Evolutionary conservation across 805 yeast species (phyloP).

Genomic region (Ogataea methylovora): DNA sequence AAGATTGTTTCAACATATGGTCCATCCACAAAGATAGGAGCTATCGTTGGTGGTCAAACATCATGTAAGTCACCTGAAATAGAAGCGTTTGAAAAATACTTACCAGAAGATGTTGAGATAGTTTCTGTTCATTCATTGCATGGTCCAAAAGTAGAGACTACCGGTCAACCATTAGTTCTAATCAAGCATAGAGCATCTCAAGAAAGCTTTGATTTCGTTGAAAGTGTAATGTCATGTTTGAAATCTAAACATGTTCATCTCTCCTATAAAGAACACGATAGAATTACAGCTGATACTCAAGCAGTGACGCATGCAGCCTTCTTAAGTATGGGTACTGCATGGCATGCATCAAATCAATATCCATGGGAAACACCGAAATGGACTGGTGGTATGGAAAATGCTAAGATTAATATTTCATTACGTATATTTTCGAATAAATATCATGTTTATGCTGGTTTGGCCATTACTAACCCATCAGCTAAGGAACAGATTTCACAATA

Average conservation of each 20-base stretch:
- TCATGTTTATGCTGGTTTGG: slow-evolving; percentile 98
- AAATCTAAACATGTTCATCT: slow-evolving; percentile 71
- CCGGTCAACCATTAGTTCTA: slow-evolving; percentile 88
- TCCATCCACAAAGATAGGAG: slow-evolving; percentile 79
- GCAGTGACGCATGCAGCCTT: slow-evolving; percentile 98
- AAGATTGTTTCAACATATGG: slow-evolving; percentile 72
- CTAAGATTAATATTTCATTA: slow-evolving; percentile 86
- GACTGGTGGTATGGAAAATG: slow-evolving; percentile 94
- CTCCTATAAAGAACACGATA: slow-evolving; percentile 85
- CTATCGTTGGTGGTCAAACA: slow-evolving; percentile 97
- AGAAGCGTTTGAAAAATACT: slow-evolving; percentile 64
- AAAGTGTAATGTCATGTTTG: slow-evolving; percentile 59
- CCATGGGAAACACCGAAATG: slow-evolving; percentile 89
- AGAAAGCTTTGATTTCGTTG: slow-evolving; percentile 53
- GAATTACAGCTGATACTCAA: slow-evolving; percentile 95
- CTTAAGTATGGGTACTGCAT: slow-evolving; percentile 93
- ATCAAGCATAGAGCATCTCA: slow-evolving; percentile 62
- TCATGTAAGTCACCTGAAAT: slow-evolving; percentile 92
- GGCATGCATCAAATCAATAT: slow-evolving; percentile 75
- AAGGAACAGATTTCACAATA: slow-evolving; percentile 88
- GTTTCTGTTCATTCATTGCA: slow-evolving; percentile 87
- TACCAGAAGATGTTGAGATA: slow-evolving; percentile 78
- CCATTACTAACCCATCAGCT: slow-evolving; percentile 92
- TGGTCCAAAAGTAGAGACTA: slow-evolving; percentile 85
- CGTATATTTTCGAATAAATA: slow-evolving; percentile 90